Evolutionary conservation across 2,329 filamentous ascomycete genomes (phyloP), one percentile per base, ranked within the genome.

Genomic region (Claviceps digitariae): DNA sequence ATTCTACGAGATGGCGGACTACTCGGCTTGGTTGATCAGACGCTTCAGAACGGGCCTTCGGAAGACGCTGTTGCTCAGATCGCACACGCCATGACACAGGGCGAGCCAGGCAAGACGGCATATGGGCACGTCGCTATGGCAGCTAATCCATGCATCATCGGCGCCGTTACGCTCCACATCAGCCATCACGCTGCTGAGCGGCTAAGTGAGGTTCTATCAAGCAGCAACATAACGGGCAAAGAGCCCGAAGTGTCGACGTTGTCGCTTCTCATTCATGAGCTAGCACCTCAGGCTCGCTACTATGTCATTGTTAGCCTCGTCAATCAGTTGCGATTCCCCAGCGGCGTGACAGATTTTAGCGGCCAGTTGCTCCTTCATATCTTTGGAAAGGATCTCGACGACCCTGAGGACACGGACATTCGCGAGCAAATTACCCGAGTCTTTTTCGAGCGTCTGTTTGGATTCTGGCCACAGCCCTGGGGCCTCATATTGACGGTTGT

Each of bases 401-500:
- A 85, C 60, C 82, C 86, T 17, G 87, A 93, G 63, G 87, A 91
- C 62, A 78, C 77, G 1, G 86, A 90, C 57, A 83, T 96, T 48
- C 87, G 91, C 38, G 86, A 97, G 71, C 88, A 94, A 66, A 91
- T 98, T 55, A 88, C 89, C 51, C 82, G 91, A 48, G 83, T 96
- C 25, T 74, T 98, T 47, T 75, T 96, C 40, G 93, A 98, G 74
- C 82, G 93, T 49, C 74, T 96, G 48, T 81, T 94, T 55, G 86
- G 89, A 23, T 89, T 88, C 67, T 89, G 90, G 72, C 91, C 91
- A 51, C 91, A 97, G 66, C 91, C 94, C 20, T 97, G 91, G 91
- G 94, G 94, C 13, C 73, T 98, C 45, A 84, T 96, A 66, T 84
- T 90, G 57, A 91, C 90, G 38, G 78, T 95, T 56, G 73, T 93